Evolutionary conservation across 495 filamentous ascomycete genomes (phyloP).

Genomic region (Aspergillus steynii): DNA sequence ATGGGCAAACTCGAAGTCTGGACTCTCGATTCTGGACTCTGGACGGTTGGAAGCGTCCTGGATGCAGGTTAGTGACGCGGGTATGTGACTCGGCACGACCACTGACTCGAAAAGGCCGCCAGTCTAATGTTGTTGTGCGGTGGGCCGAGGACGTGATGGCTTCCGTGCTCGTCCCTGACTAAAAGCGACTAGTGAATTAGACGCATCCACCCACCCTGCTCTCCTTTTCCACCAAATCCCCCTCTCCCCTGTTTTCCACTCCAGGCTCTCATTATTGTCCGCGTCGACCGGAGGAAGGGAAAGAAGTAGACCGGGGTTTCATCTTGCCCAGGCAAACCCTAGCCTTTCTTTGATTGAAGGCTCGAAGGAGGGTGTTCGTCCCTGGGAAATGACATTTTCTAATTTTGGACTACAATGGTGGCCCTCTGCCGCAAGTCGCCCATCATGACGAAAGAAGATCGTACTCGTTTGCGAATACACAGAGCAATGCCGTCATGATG

Average conservation of each 20-base stretch:
- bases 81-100: neutral
- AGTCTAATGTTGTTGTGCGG: neutral
- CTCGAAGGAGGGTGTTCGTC: neutral
- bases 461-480: neutral
- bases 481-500: neutral
- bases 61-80: neutral
- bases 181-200: conserved; percentile 2
- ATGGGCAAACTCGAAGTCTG: neutral
- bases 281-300: neutral
- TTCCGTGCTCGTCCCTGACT: conserved; percentile 2
- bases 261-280: neutral
- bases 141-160: neutral
- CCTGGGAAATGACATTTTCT: neutral
- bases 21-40: neutral
- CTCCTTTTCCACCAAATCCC: neutral
- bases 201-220: neutral
- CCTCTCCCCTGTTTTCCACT: neutral
- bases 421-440: neutral
- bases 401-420: neutral
- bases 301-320: neutral
- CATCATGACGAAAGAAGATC: neutral
- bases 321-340: neutral
- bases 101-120: neutral
- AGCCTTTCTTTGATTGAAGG: neutral
- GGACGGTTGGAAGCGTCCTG: neutral